A percentile compares a stretch with the other conserved stretches of the same genome.
Conservation (phyloP, 345 rosid genomes). For the Mangifera indica region DNA sequence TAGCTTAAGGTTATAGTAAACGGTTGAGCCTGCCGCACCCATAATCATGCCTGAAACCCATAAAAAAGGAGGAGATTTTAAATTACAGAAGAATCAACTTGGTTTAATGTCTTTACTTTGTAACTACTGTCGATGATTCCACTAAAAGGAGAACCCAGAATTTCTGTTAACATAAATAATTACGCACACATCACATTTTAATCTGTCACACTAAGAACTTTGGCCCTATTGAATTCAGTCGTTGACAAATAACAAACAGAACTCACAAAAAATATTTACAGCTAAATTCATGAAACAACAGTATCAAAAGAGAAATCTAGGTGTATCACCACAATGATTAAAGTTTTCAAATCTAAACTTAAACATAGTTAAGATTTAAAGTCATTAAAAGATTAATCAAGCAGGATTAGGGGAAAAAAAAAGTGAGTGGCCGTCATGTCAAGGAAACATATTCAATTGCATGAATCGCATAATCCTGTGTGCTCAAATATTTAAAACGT, state of each 20-base stretch:
- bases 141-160: neutral
- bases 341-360: neutral
- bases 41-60: constrained; percentile 70
- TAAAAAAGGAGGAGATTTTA: neutral
- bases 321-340: neutral
- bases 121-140: neutral
- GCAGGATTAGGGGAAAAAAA: neutral
- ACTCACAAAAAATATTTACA: neutral
- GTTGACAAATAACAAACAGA: neutral
- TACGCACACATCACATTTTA: neutral
- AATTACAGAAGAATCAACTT: neutral
- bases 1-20: constrained; percentile 71
- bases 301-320: constrained; percentile 2
- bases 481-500: neutral
- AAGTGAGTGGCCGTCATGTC: neutral
- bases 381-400: neutral
- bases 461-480: neutral
- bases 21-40: constrained; percentile 78
- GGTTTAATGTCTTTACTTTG: neutral
- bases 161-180: neutral
- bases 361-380: neutral
- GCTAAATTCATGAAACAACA: neutral
- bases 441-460: neutral
- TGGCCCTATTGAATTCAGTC: neutral
- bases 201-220: neutral